Evolutionary conservation across 495 filamentous ascomycete genomes (phyloP).

Genomic region (Neurospora sp.): DNA sequence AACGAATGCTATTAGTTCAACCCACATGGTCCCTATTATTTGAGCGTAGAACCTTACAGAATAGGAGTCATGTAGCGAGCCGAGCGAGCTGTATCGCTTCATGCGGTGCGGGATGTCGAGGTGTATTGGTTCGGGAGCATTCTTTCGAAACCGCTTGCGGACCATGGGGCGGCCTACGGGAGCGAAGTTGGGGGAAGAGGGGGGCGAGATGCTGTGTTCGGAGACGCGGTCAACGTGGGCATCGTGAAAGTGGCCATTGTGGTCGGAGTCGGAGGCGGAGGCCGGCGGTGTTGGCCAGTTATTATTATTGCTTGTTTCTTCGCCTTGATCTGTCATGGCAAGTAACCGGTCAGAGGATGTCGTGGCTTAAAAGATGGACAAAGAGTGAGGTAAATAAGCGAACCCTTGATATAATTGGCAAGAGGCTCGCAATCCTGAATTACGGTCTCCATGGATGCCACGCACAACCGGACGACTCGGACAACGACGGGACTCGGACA

Average conservation of each 20-base stretch:
- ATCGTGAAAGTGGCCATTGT: slow-evolving; percentile 7
- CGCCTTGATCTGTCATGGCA: slow-evolving; percentile 26
- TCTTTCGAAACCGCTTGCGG: slow-evolving; percentile 55
- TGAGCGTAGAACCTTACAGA: slow-evolving; percentile 8
- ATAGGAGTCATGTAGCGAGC: slow-evolving; percentile 31
- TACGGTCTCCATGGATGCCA: slow-evolving; percentile 72
- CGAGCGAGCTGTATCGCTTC: slow-evolving; percentile 19
- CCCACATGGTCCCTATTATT: not conserved
- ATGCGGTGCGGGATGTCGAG: slow-evolving; percentile 38
- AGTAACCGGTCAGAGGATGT: slow-evolving; percentile 1
- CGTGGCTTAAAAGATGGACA: slow-evolving; percentile 1
- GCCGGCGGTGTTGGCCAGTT: slow-evolving; percentile 27
- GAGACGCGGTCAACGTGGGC: slow-evolving; percentile 9
- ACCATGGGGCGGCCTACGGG: slow-evolving; percentile 62
- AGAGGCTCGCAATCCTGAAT: slow-evolving; percentile 85
- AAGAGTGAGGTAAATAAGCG: slow-evolving; percentile 11
- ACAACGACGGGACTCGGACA: not conserved
- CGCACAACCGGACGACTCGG: slow-evolving; percentile 1
- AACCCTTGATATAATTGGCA: slow-evolving; percentile 90
- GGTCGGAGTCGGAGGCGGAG: slow-evolving; percentile 24
- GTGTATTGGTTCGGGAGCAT: slow-evolving; percentile 50
- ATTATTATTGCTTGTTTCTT: slow-evolving; percentile 27
- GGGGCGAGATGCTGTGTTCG: slow-evolving; percentile 30
- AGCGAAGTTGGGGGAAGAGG: slow-evolving; percentile 52
- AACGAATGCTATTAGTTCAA: slow-evolving; percentile 3